Evolutionary conservation across 108 stramenopile species (phyloP), one percentile per base, ranked within the genome.

Genomic region (Cyclotella distinguenda): DNA sequence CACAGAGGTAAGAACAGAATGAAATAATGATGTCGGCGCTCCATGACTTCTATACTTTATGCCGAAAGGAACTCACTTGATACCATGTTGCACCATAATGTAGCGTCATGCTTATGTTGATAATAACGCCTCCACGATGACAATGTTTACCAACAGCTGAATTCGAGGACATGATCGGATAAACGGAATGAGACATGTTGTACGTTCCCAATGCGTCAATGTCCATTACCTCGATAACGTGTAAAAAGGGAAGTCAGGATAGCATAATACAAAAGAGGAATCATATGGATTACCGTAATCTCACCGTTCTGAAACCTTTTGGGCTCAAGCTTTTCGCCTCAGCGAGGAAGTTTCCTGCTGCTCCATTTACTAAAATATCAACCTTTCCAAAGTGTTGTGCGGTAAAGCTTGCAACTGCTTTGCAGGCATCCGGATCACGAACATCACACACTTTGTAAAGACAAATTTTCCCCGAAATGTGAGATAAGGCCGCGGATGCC

Each of bases 271-370:
- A 12, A 38, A 38, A 38, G 12, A 38, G 38, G 10, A 38, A 38
- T 12, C 8, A 38, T 38, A 8, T 12, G 38, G 8, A 10, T 12
- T 10, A 38, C 10, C 8, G 8, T 8, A 38, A 33, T 16, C 4
- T 28, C 21, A 97, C 96, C 30, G 96, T 97, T 26, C 84, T 80
- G 73, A 88, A 90, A 32, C 90, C 95, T 73, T 95, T 95, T n/a
- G 94, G 91, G 30, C 60, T 80, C 32, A 97, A 71, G 43, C 75
- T 78, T 47, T 86, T 70, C 3, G 93, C 96, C 49, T 86, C 82
- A 2, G 91, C 84, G 13, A 97, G 71, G 71, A 97, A 97, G 64
- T 97, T 97, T 31, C 96, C 96, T 0, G 96, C 96, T 1, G 96
- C 96, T 16, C 87, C 89, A 66, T 95, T 92, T 15, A 95, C 77